Conservation (phyloP, 768 basidiomycete genomes). For the Suillus fuscotomentosus region DNA sequence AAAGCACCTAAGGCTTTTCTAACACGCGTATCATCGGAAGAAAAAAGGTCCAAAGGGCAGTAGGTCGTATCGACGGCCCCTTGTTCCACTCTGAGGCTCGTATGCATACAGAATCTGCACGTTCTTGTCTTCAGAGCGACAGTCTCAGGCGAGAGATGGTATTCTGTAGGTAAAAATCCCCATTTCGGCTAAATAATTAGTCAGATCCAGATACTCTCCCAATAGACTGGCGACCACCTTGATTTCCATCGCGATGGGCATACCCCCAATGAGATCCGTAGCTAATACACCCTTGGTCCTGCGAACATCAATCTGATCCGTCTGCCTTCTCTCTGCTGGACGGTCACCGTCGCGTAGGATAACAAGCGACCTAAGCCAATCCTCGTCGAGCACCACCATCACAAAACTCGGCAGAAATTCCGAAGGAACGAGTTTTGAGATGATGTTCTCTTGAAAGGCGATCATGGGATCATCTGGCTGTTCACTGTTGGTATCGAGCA, state of each 20-base stretch:
- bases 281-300: conserved; percentile 66
- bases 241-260: conserved; percentile 76
- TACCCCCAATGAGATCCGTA: conserved; percentile 72
- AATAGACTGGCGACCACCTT: conserved; percentile 55
- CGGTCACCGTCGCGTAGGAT: conserved; percentile 46
- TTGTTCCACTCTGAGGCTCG: conserved; percentile 45
- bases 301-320: conserved; percentile 57
- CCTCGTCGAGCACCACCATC: conserved; percentile 40
- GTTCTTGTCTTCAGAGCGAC: conserved; percentile 60
- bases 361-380: conserved; percentile 63
- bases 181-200: conserved; percentile 79
- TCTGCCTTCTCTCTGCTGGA: conserved; percentile 52
- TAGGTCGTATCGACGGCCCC: conserved; percentile 44
- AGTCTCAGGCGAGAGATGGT: conserved; percentile 60
- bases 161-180: conserved; percentile 79
- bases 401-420: conserved; percentile 58
- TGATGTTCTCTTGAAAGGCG: conserved; percentile 62
- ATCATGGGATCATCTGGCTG: conserved; percentile 21
- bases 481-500: background rate
- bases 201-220: conserved; percentile 4
- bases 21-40: conserved; percentile 60
- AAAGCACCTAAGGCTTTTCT: conserved; percentile 63
- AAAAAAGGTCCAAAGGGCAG: conserved; percentile 92
- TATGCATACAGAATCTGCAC: conserved; percentile 93
- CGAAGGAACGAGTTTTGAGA: conserved; percentile 61